A percentile compares a stretch with the other conserved stretches of the same genome.
Conservation (phyloP, 2,329 filamentous ascomycete genomes). For the Elsinoe ampelina region DNA sequence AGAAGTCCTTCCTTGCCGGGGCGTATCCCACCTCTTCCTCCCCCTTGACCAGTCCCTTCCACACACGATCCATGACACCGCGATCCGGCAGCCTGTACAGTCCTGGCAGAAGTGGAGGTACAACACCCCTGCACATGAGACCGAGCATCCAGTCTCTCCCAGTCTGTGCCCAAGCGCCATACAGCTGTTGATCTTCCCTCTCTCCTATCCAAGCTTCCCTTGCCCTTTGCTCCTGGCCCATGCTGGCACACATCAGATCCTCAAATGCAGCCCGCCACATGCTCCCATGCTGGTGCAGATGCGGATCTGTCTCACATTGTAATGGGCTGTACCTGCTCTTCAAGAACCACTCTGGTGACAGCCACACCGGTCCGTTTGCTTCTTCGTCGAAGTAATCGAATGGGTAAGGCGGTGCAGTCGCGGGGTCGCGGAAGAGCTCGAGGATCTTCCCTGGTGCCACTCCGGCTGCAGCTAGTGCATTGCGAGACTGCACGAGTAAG, state of each 20-base stretch:
- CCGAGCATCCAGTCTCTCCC: conserved; percentile 30
- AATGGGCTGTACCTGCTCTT: conserved; percentile 46
- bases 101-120: conserved; percentile 25
- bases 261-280: conserved; percentile 52
- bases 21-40: conserved; percentile 12
- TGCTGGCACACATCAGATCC: conserved; percentile 43
- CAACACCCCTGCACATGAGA: conserved; percentile 27
- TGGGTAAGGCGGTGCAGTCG: conserved; percentile 16
- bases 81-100: conserved; percentile 15
- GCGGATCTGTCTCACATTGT: conserved; percentile 40
- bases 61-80: conserved; percentile 15
- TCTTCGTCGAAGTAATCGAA: conserved; percentile 15
- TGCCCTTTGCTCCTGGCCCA: conserved; percentile 22
- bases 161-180: conserved; percentile 18
- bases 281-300: conserved; percentile 27
- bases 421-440: conserved; percentile 23
- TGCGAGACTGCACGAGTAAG: conserved; percentile 21
- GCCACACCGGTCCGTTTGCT: conserved; percentile 20
- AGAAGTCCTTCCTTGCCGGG: conserved; percentile 15
- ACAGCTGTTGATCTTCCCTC: conserved; percentile 13
- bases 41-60: conserved; percentile 13
- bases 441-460: conserved; percentile 21
- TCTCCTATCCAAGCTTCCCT: conserved; percentile 15
- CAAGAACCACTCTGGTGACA: conserved; percentile 30
- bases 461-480: conserved; percentile 18